A percentile compares a stretch with the other conserved stretches of the same genome.
Evolutionary conservation across 345 rosid species (phyloP).

Genomic region (Tarenaya hassleriana): DNA sequence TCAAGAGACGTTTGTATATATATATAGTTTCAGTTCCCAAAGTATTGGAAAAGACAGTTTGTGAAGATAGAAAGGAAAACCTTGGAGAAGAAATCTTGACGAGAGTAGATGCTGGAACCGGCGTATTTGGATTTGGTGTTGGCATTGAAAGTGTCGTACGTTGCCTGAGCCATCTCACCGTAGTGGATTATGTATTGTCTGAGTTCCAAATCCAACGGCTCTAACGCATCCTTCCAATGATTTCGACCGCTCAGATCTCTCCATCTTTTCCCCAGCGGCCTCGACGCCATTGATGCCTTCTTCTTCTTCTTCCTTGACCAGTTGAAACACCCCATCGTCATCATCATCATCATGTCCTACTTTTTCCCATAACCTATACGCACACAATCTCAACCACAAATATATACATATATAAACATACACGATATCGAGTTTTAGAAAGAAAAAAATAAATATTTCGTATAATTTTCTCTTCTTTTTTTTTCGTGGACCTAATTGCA

Average conservation of each 20-base stretch:
- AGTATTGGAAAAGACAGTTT: too few relatives aligned
- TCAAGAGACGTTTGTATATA: too few relatives aligned
- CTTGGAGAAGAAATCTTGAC: conserved; percentile 47
- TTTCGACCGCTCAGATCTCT: conserved; percentile 54
- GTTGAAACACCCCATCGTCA: too few relatives aligned
- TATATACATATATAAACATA: too few relatives aligned
- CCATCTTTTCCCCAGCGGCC: conserved; percentile 62
- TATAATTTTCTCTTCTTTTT: too few relatives aligned
- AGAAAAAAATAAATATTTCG: too few relatives aligned
- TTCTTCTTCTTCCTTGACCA: conserved; percentile 25
- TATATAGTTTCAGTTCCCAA: too few relatives aligned
- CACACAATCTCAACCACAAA: too few relatives aligned
- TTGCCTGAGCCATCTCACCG: conserved; percentile 80
- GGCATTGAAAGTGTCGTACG: conserved; percentile 60
- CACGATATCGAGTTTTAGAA: too few relatives aligned
- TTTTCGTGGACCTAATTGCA: too few relatives aligned
- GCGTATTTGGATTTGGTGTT: conserved; percentile 53
- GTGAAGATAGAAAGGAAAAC: not conserved
- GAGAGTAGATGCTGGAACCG: conserved; percentile 54
- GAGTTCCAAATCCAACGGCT: conserved; percentile 71
- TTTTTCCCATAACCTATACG: too few relatives aligned
- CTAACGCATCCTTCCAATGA: conserved; percentile 50
- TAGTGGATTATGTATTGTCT: conserved; percentile 61
- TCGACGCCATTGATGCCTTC: too few relatives aligned
- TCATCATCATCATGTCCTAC: not conserved